Conservation (phyloP, 1,284 basidiomycete species). For the Mixia osmundae region DNA sequence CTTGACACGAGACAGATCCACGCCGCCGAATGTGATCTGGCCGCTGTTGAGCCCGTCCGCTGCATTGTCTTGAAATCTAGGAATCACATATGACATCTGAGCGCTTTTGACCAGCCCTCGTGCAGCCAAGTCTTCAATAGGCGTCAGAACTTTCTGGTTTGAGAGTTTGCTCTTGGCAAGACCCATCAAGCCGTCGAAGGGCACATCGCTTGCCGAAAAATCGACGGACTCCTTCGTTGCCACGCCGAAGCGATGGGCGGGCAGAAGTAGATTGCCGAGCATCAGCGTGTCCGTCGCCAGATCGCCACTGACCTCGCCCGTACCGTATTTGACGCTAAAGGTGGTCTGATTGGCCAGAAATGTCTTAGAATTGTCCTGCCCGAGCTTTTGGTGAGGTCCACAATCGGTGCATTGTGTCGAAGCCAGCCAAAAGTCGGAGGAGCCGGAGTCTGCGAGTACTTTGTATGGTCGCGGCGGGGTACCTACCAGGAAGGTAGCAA, state of each 20-base stretch:
- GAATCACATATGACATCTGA: slow-evolving; percentile 58
- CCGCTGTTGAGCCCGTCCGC: slow-evolving; percentile 48
- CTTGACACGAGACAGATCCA: slow-evolving; percentile 46
- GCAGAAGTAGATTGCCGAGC: slow-evolving; percentile 35
- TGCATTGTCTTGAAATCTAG: too few species aligned
- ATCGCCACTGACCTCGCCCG: slow-evolving; percentile 41
- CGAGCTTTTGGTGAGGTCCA: slow-evolving; percentile 45
- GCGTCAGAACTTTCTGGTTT: slow-evolving; percentile 39
- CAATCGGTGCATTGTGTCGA: slow-evolving; percentile 30
- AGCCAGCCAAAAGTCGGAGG: slow-evolving; percentile 60
- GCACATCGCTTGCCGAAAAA: slow-evolving; percentile 28
- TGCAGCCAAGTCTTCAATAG: slow-evolving; percentile 44
- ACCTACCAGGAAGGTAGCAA: slow-evolving; percentile 50
- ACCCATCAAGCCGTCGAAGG: slow-evolving; percentile 58
- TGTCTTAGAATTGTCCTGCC: slow-evolving; percentile 36
- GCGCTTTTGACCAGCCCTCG: slow-evolving; percentile 37
- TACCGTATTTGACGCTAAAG: slow-evolving; percentile 52
- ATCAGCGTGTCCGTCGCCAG: slow-evolving; percentile 42
- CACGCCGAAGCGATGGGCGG: slow-evolving; percentile 46
- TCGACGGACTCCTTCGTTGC: slow-evolving; percentile 38
- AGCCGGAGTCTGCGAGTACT: slow-evolving; percentile 65
- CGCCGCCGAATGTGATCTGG: slow-evolving; percentile 52
- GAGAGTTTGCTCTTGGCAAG: slow-evolving; percentile 47
- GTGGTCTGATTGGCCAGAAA: slow-evolving; percentile 34
- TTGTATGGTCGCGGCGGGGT: slow-evolving; percentile 45